Base-by-base conservation (phyloP, 371 early-diverging fungal genomes). In the Conidiobolus incongruus region DNA sequence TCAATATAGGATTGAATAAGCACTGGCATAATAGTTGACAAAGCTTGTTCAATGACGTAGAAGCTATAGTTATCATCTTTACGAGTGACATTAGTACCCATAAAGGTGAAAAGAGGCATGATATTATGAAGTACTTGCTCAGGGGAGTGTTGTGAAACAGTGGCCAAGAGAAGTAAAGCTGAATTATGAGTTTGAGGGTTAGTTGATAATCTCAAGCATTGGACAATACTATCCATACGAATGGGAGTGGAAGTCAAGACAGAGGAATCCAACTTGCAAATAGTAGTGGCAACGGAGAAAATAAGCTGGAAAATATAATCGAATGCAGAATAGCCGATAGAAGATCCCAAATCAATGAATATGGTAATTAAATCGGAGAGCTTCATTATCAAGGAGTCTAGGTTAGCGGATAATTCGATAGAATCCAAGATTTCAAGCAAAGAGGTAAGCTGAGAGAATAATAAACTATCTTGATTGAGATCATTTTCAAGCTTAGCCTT, bases 41-140 rank as follows among this genome's bases (percentile, higher is more conserved):
- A 55, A 1, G 85, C 81, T 53, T 81, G 80, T 45, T 81, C 79
- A 51, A 95, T 90, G 7, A 93, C 89, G 46, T 81, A 79, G 79
- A 90, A 88, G 48, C 79, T 81, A 69, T 88, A 93, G 50, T 77
- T 77, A 56, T 95, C 94, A 58, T 95, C 94, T 58, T 88, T 87
- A 12, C 84, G 77, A 45, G 92, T 50, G 0, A 88, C 79, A 50
- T 82, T 89, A 38, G 85, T 84, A n/a, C 93, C 92, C 94, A 95
- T 89, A 53, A 93, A 93, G 6, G 92, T 95, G 53, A 95, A 93
- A 23, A 93, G 75, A 16, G 90, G 85, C 83, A 95, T 90, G 41
- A 90, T 80, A 56, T 87, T 81, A 51, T 81, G 70, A 37, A 95
- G 61, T 8, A 95, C 91, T 40, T 63, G 65, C 37, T 88, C 80